A percentile compares a stretch with the other conserved stretches of the same genome.
Evolutionary conservation across 495 filamentous ascomycete genomes (phyloP).

Genomic region (Immersiella caudata): DNA sequence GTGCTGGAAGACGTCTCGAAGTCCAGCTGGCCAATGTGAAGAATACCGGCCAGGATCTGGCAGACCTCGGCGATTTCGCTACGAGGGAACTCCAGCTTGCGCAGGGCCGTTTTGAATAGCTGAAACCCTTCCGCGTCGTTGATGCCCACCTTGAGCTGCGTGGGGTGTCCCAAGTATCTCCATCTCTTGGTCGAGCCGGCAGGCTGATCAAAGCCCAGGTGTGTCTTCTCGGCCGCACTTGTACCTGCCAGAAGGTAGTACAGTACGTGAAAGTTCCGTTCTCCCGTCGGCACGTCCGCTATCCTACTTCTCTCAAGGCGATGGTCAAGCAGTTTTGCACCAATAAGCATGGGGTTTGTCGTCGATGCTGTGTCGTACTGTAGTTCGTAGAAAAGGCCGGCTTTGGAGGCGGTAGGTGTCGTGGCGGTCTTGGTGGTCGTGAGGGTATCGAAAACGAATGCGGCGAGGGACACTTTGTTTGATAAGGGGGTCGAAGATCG

Average conservation of each 20-base stretch:
- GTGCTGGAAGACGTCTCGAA: slow-evolving; percentile 82
- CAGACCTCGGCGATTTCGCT: slow-evolving; percentile 96
- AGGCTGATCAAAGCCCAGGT: slow-evolving; percentile 77
- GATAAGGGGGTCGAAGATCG: slow-evolving; percentile 91
- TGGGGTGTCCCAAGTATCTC: slow-evolving; percentile 95
- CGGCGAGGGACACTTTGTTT: slow-evolving; percentile 86
- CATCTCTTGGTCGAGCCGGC: slow-evolving; percentile 74
- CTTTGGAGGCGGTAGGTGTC: slow-evolving; percentile 92
- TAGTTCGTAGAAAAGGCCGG: slow-evolving; percentile 90
- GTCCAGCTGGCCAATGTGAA: slow-evolving; percentile 94
- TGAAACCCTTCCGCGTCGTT: slow-evolving; percentile 95
- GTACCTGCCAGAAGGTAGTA: slow-evolving; percentile 96
- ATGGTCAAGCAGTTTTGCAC: slow-evolving; percentile 93
- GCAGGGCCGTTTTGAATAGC: slow-evolving; percentile 92
- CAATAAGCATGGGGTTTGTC: slow-evolving; percentile 79
- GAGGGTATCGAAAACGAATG: slow-evolving; percentile 92
- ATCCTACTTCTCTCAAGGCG: slow-evolving; percentile 88
- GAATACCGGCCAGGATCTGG: slow-evolving; percentile 85
- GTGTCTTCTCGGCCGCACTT: slow-evolving; percentile 82
- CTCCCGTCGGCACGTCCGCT: slow-evolving; percentile 87
- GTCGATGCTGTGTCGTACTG: slow-evolving; percentile 91
- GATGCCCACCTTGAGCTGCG: slow-evolving; percentile 93
- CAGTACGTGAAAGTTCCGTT: slow-evolving; percentile 92
- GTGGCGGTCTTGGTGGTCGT: slow-evolving; percentile 98
- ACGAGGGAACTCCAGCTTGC: slow-evolving; percentile 91